Base-by-base conservation (phyloP, 495 filamentous ascomycete genomes). In the Trypethelium eluteriae region DNA sequence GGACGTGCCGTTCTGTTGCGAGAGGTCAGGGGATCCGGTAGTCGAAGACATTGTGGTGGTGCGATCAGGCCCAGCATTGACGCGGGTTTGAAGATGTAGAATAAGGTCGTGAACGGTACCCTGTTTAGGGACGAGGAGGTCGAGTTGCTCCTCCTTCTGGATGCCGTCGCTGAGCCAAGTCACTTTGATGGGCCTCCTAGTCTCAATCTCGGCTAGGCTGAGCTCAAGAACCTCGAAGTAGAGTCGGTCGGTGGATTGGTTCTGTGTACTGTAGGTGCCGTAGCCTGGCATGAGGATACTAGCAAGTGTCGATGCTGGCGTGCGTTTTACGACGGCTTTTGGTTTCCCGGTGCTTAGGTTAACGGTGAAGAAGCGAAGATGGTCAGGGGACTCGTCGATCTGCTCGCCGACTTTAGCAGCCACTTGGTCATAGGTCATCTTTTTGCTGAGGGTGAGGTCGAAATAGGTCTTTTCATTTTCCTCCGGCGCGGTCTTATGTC, bases 141-240 rank as follows among this genome's bases (percentile, higher is more conserved):
- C 92, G 65, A 83, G 84, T 4, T 79, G 75, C 68, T 96, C 90
- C 85, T 96, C 91, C 80, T 96, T 98, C 4, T 84, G 82, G 67
- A 96, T 89, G 35, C 95, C 94, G 66, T 99, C 95, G 35, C 86
- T 88, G 47, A 99, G 81, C 85, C 88, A 91, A 6, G 82, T 89
- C 49, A 99, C 77, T 73, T 89, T 92, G 68, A 96, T 76, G 65
- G 75, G 82, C 76, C 93, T 96, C 78, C 94, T 93, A 38, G 88
- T 93, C 70, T 99, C 95, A 44, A 92, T 81, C 74, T 99, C 95
- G 62, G 89, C 91, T 61, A 99, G 78, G 67, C 90, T 96, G 79
- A 96, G 92, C 59, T 99, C 94, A 38, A 99, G 79, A 16, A 96
- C 83, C 75, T 99, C 94, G 69, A 91, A 98, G 75, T 85, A 96